A percentile compares a stretch with the other conserved stretches of the same genome.
These are phyloP conservation scores for Tremellales sp. DNA, from an alignment of 1,284 basidiomycete genomes.

Conservation along the genomic window DNA sequence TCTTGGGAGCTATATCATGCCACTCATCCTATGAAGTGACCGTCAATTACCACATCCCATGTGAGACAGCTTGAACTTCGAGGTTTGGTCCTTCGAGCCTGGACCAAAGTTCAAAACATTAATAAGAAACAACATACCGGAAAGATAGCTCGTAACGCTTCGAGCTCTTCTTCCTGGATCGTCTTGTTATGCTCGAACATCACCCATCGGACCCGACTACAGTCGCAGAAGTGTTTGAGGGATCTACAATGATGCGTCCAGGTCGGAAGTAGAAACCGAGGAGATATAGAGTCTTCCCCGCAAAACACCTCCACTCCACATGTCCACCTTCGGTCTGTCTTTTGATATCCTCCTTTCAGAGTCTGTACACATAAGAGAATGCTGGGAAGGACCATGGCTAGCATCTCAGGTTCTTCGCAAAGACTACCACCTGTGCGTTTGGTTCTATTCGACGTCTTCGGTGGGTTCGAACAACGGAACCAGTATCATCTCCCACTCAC, in stretches of 20 bases:
- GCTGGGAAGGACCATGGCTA: neutral
- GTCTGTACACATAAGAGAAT: neutral
- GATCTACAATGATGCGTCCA: no score
- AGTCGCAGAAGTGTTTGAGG: neutral
- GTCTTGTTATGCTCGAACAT: constrained; percentile 41
- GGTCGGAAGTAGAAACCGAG: no score
- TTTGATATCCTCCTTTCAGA: neutral
- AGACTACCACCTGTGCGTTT: constrained; percentile 31
- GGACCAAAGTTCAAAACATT: no score
- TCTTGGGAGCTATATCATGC: constrained; percentile 41
- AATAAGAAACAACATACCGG: no score
- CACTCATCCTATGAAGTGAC: constrained; percentile 37
- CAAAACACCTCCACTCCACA: neutral
- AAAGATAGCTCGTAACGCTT: constrained; percentile 43
- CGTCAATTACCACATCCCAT: neutral
- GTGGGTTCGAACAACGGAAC: constrained; percentile 16
- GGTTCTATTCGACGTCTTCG: constrained; percentile 49
- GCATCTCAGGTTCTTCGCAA: neutral
- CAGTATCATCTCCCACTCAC: neutral
- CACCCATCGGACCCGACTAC: constrained; percentile 15
- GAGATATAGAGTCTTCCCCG: no score
- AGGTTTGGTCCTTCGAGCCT: neutral
- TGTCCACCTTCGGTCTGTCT: neutral
- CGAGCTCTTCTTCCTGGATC: constrained; percentile 44
- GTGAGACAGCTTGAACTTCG: neutral